Base-by-base conservation (phyloP, 2,329 filamentous ascomycete species). In the Fusarium scirpi region DNA sequence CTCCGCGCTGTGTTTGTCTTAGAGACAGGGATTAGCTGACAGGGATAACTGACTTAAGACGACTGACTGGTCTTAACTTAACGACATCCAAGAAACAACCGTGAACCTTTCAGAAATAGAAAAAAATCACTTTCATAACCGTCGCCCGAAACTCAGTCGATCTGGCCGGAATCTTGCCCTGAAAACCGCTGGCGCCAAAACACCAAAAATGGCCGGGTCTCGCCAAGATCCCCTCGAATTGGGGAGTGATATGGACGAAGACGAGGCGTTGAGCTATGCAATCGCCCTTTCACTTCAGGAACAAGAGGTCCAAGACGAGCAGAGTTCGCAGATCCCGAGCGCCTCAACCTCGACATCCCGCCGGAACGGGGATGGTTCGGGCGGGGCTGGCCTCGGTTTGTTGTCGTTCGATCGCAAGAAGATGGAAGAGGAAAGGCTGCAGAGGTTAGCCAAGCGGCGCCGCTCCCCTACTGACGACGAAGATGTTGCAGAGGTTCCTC, bases 341-440 rank as follows among this genome's bases (percentile, higher is more conserved):
- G 57, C 61, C 61, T 55, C 55, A 48, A 54, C 51, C 58, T 70
- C 67, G 43, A 65, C 65, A 38, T 47, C 48, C 15, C 69, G 44
- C 53, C 70, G 57, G 55, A 69, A 71, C 29, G 66, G 68, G 64
- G 57, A 67, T 63, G 65, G 58, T 32, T 64, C 67, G 58, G 53
- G 65, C 51, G 69, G 56, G 58, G 46, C 56, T 22, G 60, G 69
- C 52, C 73, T 78, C 30, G 83, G 84, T 0, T 72, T 89, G 0
- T 75, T 86, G 7, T 86, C 86, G 6, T 80, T 97, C 2, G 87
- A 97, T 81, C 88, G 94, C 38, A 93, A 90, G 79, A 87, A 89
- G 55, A 96, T 97, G 93, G 95, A 98, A 78, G 85, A 90, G 74
- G 94, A 97, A 77, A 89, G 95, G 43, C 85, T 97, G 16, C 90